phyloP scores from a whole-genome alignment of 495 filamentous ascomycete genomes.

The Hypoxylon fragiforme region DNA sequence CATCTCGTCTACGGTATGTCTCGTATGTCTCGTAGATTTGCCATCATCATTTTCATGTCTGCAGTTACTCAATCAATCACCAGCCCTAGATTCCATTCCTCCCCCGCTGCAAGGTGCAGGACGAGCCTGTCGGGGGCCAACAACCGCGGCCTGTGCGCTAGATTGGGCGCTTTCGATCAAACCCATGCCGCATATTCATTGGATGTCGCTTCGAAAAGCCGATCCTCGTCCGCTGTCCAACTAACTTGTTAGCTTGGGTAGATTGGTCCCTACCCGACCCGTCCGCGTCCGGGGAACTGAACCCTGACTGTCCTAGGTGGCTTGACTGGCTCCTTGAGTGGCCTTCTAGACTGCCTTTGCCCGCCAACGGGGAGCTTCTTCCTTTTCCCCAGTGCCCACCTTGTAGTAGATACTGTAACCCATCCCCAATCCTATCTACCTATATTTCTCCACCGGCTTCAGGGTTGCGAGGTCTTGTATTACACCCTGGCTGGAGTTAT shows the following conservation, averaged over 20 bases:
- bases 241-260: constrained; percentile 25
- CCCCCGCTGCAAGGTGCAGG: constrained; percentile 27
- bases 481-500: neutral
- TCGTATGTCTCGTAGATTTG: constrained; percentile 15
- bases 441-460: constrained; percentile 7
- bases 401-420: constrained; percentile 25
- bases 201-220: constrained; percentile 23
- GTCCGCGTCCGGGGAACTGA: constrained; percentile 33
- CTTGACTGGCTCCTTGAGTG: too few species aligned
- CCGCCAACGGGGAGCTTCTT: constrained; percentile 30
- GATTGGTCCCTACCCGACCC: constrained; percentile 36
- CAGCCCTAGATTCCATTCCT: constrained; percentile 12
- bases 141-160: constrained; percentile 33
- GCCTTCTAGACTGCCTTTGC: constrained; percentile 27
- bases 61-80: constrained; percentile 13
- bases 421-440: constrained; percentile 27
- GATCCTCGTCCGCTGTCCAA: constrained; percentile 31
- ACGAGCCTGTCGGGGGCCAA: constrained; percentile 31
- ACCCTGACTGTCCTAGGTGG: constrained; percentile 11
- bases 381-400: constrained; percentile 30
- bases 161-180: constrained; percentile 30
- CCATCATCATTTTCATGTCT: constrained; percentile 3
- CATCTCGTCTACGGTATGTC: neutral
- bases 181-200: constrained; percentile 25
- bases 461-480: constrained; percentile 18